These are phyloP conservation scores for Lasiosphaeria miniovina DNA, from an alignment of 495 filamentous ascomycete species.

Conservation along the genomic window DNA sequence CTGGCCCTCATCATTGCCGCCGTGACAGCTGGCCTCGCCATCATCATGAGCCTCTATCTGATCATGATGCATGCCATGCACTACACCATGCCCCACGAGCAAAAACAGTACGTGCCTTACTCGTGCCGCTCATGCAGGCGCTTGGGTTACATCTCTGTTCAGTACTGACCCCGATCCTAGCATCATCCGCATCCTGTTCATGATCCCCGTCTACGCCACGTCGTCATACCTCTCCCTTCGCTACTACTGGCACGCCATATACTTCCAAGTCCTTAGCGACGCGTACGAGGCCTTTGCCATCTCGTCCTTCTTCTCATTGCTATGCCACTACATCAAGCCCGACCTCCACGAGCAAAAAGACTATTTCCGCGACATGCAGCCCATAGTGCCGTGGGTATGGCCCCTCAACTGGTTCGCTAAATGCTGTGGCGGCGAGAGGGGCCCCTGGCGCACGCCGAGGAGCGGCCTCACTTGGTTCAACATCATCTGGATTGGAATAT, in stretches of 20 bases:
- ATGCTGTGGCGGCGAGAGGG: slow-evolving; percentile 63
- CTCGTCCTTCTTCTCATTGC: slow-evolving; percentile 82
- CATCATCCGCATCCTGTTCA: slow-evolving; percentile 88
- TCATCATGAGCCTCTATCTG: slow-evolving; percentile 57
- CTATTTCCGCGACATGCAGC: slow-evolving; percentile 67
- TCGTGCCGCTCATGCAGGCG: background rate
- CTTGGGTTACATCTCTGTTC: too few species aligned
- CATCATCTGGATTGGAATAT: slow-evolving; percentile 81
- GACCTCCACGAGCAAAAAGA: slow-evolving; percentile 82
- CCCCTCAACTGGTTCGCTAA: slow-evolving; percentile 67
- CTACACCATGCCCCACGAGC: slow-evolving; percentile 79
- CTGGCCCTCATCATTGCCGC: slow-evolving; percentile 53
- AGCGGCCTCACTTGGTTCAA: slow-evolving; percentile 96
- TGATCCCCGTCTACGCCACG: slow-evolving; percentile 81
- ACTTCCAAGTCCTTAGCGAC: slow-evolving; percentile 76
- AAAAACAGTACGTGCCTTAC: slow-evolving; percentile 62
- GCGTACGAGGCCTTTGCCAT: slow-evolving; percentile 94
- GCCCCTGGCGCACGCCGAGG: slow-evolving; percentile 67
- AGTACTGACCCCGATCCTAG: slow-evolving; percentile 27
- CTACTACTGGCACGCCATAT: slow-evolving; percentile 78
- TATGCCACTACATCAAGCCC: slow-evolving; percentile 81
- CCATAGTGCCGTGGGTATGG: slow-evolving; percentile 71
- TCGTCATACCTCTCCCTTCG: slow-evolving; percentile 74
- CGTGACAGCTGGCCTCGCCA: slow-evolving; percentile 53
- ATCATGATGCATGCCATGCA: slow-evolving; percentile 77